Base-by-base conservation (phyloP, 768 basidiomycete genomes). In the Tylopilus plumbeoviolaceoides region DNA sequence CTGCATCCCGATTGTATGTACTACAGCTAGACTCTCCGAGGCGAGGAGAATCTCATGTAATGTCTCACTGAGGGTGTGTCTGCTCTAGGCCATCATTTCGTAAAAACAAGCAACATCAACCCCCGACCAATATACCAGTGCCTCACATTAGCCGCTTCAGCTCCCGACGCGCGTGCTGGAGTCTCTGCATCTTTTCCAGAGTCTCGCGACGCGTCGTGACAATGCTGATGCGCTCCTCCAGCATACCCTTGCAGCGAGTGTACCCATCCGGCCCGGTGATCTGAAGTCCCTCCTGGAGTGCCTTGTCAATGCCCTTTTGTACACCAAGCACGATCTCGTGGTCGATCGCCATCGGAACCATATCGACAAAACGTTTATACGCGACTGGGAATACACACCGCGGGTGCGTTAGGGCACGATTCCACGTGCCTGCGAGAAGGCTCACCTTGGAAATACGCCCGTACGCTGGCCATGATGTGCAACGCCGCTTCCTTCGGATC, bases 371-470 rank as follows among this genome's bases (percentile, higher is more conserved):
- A 0, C 75, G 77, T 54, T 75, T 77, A 58, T 76, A 76, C 0
- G 76, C 68, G 7, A 79, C 78, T 86, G 51, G 7, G 55, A 36
- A 27, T 21, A 20, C 14, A 18, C 28, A 20, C 9, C 23, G 18
- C 33, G 12, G 2, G 4, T 23, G 33, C 33, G 33, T 33, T 8
- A 33, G 33, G 8, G 11, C 33, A 33, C 11, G 33, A 6, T 6
- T 30, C 9, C 43, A 7, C 43, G 40, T 53, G 7, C 38, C 5
- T 23, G n/a, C n/a, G 2, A 39, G 9, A 39, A 18, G 8, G 18
- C 38, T 9, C 11, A 85, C 88, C 87, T 75, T 88, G 84, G 65
- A 88, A 89, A 57, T 89, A 88, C 0, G 83, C 86, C 5, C 84
- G 73, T 1, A 87, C 84, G 50, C 82, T 78, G 0, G 84, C 84